Base-by-base conservation (phyloP, 805 yeast species). In the Komagataella populi region DNA sequence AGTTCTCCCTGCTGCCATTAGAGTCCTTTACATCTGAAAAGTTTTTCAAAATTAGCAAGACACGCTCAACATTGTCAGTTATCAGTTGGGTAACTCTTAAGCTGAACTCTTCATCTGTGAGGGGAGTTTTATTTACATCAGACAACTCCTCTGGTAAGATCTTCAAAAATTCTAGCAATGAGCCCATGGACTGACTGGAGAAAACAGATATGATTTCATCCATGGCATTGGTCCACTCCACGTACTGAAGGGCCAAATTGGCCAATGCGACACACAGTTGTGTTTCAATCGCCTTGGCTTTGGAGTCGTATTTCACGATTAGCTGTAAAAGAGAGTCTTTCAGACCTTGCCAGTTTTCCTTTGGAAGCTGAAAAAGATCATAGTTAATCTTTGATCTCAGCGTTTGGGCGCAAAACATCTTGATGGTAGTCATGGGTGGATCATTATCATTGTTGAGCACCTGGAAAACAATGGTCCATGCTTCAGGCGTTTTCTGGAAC, bases 401-500 rank as follows among this genome's bases (percentile, higher is more conserved):
- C 0, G 99, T 93, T 64, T 95, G 99, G 0, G 97, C 84, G 14
- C 91, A 84, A 69, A 95, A 93, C 59, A 93, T 71, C 59, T 81
- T 81, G 49, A 84, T 68, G 47, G 80, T 56, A 3, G 78, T 56
- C 4, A 60, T 61, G 17, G 56, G 57, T 5, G 65, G 58, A 7
- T 59, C 52, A 10, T 57, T 55, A 24, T 57, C 54, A 24, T 63
- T 63, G 44, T 57, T 57, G 36, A 89, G 71, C 1, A 84, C 72
- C 48, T 73, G 70, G 60, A 83, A 84, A 43, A 82, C 73, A 1
- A 79, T 60, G 30, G 74, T 71, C 99, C 99, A 93, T 0, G 98
- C 93, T 53, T 77, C 80, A 43, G 72, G 69, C 0, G 90, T 81
- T 63, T 89, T 84, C 66, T 93, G 97, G 67, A 93, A 93, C 36